Conservation (phyloP, 1,139 yeast species). For the Blastobotrys proliferans region DNA sequence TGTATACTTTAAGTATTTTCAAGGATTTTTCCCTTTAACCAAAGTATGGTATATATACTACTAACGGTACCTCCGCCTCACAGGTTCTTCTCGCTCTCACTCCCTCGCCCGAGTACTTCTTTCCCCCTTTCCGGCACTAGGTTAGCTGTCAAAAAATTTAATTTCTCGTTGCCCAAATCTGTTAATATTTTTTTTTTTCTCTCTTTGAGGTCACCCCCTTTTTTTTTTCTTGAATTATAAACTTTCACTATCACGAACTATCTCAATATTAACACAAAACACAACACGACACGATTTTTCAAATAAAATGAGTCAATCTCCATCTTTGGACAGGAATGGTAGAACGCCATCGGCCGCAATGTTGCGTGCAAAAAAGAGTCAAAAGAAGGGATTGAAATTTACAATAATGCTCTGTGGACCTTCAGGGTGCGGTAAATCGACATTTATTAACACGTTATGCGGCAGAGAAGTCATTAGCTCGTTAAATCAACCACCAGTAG, state of each 20-base stretch:
- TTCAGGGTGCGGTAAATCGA: slow-evolving; percentile 81
- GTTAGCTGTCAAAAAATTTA: too few relatives aligned
- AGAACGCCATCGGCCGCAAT: slow-evolving; percentile 23
- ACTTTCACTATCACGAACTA: background rate
- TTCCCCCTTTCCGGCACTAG: too few relatives aligned
- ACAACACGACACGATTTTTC: slow-evolving; percentile 1
- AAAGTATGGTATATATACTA: too few relatives aligned
- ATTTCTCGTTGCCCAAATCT: background rate
- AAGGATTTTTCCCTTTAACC: too few relatives aligned
- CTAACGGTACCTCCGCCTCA: too few relatives aligned
- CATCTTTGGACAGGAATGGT: background rate
- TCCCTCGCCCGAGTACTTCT: too few relatives aligned
- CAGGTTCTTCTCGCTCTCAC: too few relatives aligned
- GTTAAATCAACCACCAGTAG: slow-evolving; percentile 31
- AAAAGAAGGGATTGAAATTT: slow-evolving; percentile 81
- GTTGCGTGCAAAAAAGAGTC: slow-evolving; percentile 62
- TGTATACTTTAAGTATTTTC: too few relatives aligned
- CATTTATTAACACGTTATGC: slow-evolving; percentile 82
- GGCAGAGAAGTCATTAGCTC: slow-evolving; percentile 71
- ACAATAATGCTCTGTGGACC: slow-evolving; percentile 76
- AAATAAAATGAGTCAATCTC: slow-evolving; percentile 1
- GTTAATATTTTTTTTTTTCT: background rate
- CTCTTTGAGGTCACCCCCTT: background rate
- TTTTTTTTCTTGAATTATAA: slow-evolving; percentile 2
- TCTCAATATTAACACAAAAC: background rate